These are phyloP conservation scores for Yarrowia phangngaensis DNA, from an alignment of 805 yeast species.

Conservation along the genomic window DNA sequence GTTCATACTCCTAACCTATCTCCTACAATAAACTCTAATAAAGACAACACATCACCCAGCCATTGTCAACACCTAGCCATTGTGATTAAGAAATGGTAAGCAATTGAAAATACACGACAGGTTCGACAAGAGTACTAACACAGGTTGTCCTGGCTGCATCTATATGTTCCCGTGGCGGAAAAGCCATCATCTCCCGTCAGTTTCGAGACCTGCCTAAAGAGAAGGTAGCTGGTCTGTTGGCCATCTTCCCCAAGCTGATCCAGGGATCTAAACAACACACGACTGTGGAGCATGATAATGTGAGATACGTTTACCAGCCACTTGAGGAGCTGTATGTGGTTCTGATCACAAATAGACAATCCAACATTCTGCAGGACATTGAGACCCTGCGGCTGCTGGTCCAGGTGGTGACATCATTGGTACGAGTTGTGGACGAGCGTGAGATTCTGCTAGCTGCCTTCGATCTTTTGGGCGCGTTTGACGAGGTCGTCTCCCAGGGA, in stretches of 20 bases:
- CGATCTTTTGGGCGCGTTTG: conserved; percentile 86
- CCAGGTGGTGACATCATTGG: conserved; percentile 70
- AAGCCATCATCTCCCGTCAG: conserved; percentile 86
- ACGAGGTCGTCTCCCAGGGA: conserved; percentile 86
- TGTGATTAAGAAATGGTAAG: conserved; percentile 26
- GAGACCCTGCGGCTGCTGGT: conserved; percentile 84
- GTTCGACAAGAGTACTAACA: background rate
- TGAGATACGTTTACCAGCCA: conserved; percentile 93
- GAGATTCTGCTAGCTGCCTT: conserved; percentile 82
- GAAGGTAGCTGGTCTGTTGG: conserved; percentile 76
- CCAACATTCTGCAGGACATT: conserved; percentile 90
- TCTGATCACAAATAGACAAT: conserved; percentile 81
- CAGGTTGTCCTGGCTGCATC: conserved; percentile 70
- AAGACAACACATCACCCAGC: conserved; percentile 26
- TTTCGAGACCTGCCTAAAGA: conserved; percentile 81
- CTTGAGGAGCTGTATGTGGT: conserved; percentile 90
- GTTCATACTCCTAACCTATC: conserved; percentile 25
- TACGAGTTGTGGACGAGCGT: conserved; percentile 70
- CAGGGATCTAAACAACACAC: conserved; percentile 79
- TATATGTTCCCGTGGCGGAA: conserved; percentile 89
- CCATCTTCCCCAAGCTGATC: conserved; percentile 78
- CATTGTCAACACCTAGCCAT: conserved; percentile 12
- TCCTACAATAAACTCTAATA: conserved; percentile 22
- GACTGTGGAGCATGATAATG: conserved; percentile 85
- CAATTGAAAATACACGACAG: background rate